Percentiles rank a stretch among this genome's conserved stretches.
Evolutionary conservation across 1,284 basidiomycete genomes (phyloP).

Genomic region (Cutaneotrichosporon mucoides): DNA sequence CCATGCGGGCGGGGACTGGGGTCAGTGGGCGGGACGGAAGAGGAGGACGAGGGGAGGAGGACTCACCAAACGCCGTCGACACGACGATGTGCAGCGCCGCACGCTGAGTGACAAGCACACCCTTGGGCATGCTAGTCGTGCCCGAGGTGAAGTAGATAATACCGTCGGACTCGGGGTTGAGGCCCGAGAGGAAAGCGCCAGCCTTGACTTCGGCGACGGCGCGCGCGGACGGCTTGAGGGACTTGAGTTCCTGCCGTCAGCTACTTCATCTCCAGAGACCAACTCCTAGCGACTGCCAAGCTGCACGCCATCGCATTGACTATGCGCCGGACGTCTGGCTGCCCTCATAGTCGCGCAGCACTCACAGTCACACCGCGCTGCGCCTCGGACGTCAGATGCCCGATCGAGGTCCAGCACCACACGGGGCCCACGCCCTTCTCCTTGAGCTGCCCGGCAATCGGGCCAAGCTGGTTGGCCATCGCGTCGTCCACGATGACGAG

Average conservation of each 20-base stretch:
- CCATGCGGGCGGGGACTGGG: too few species aligned
- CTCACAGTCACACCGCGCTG: not conserved
- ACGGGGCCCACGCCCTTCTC: constrained; percentile 3
- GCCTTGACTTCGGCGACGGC: not conserved
- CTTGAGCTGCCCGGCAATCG: not conserved
- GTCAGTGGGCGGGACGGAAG: too few species aligned
- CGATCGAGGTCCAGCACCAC: constrained; percentile 2
- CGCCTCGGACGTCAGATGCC: constrained; percentile 1
- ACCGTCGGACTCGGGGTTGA: constrained; percentile 37
- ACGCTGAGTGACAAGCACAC: constrained; percentile 37
- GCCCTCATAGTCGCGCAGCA: not conserved
- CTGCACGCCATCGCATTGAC: too few species aligned
- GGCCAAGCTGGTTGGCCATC: constrained; percentile 23
- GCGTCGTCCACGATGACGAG: constrained; percentile 36
- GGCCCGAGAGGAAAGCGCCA: constrained; percentile 14
- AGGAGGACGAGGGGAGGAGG: too few species aligned
- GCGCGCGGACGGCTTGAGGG: not conserved
- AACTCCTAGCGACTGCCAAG: too few species aligned
- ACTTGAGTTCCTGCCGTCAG: not conserved
- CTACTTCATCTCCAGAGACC: too few species aligned
- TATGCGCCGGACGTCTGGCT: too few species aligned
- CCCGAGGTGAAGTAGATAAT: constrained; percentile 40
- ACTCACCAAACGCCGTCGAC: constrained; percentile 20
- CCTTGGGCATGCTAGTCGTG: constrained; percentile 38
- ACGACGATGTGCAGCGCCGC: constrained; percentile 32